These are phyloP conservation scores for Rhizopus delemar DNA, from an alignment of 371 early-diverging fungal species.

Conservation along the genomic window DNA sequence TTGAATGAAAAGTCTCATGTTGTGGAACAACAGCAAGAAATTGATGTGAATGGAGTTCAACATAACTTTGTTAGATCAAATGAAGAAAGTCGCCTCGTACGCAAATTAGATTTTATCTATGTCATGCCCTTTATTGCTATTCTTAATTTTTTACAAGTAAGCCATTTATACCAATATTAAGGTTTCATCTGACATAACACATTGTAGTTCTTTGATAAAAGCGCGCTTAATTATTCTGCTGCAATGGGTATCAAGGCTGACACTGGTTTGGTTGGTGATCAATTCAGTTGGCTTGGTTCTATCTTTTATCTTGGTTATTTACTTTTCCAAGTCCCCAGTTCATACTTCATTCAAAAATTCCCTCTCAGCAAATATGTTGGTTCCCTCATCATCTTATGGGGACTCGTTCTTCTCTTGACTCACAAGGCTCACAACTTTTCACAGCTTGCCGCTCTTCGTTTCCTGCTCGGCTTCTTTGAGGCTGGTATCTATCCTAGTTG, in stretches of 20 bases:
- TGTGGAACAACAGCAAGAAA: conserved; percentile 1
- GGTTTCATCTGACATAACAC: background rate
- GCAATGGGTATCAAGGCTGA: conserved; percentile 34
- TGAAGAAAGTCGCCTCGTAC: conserved; percentile 17
- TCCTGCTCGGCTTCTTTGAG: conserved; percentile 27
- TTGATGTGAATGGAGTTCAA: conserved; percentile 31
- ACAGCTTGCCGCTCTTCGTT: conserved; percentile 23
- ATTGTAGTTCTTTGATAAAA: conserved; percentile 44
- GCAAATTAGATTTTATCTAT: conserved; percentile 23
- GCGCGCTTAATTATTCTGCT: conserved; percentile 41
- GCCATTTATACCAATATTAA: background rate
- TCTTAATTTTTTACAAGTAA: conserved; percentile 29
- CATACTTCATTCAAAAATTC: conserved; percentile 23
- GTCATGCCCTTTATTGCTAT: conserved; percentile 26
- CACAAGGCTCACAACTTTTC: conserved; percentile 13
- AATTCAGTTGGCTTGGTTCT: conserved; percentile 41
- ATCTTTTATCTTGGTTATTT: conserved; percentile 24
- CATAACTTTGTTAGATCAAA: conserved; percentile 17
- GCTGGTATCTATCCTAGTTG: conserved; percentile 23
- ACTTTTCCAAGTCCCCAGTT: conserved; percentile 15
- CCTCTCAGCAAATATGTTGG: conserved; percentile 23
- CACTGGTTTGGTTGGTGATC: conserved; percentile 22
- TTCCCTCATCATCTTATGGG: conserved; percentile 17
- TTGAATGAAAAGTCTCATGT: conserved; percentile 4
- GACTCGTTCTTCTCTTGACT: conserved; percentile 17